phyloP scores from a whole-genome alignment of 1,284 basidiomycete species.

The Heterobasidion irregulare region DNA sequence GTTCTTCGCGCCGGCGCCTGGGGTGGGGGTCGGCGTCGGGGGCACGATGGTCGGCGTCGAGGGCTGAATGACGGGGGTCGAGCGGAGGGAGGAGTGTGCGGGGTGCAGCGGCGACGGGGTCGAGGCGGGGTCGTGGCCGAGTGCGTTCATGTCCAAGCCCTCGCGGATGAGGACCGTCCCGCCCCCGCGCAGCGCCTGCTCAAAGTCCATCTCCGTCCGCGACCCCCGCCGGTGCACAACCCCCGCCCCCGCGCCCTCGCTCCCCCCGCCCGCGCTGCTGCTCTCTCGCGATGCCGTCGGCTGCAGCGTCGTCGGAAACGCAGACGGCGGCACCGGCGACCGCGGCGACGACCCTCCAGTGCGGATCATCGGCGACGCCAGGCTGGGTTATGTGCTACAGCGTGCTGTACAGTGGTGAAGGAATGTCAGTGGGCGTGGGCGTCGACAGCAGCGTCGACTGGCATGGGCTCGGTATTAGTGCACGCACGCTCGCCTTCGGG shows the following conservation, averaged over 20 bases:
- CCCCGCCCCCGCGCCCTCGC: constrained; percentile 6
- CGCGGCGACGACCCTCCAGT: constrained; percentile 2
- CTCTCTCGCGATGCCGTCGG: not conserved
- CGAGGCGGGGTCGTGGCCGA: constrained; percentile 40
- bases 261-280: not conserved
- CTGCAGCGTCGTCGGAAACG: constrained; percentile 29
- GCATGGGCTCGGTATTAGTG: too few species aligned
- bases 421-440: not conserved
- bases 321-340: constrained; percentile 34
- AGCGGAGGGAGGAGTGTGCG: constrained; percentile 13
- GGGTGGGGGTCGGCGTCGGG: constrained; percentile 39
- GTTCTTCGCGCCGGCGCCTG: constrained; percentile 11
- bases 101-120: constrained; percentile 19
- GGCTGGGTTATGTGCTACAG: constrained; percentile 9
- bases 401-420: constrained; percentile 3
- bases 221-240: constrained; percentile 41
- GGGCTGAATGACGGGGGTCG: constrained; percentile 17
- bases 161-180: constrained; percentile 63
- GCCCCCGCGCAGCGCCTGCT: constrained; percentile 56
- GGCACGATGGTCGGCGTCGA: constrained; percentile 49
- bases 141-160: constrained; percentile 54
- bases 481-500: too few species aligned
- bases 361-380: constrained; percentile 21
- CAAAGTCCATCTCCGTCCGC: constrained; percentile 71
- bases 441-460: not conserved